A percentile compares a stretch with the other conserved stretches of the same genome.
Evolutionary conservation across 495 filamentous ascomycete genomes (phyloP).

Genomic region (Talaromyces liani): DNA sequence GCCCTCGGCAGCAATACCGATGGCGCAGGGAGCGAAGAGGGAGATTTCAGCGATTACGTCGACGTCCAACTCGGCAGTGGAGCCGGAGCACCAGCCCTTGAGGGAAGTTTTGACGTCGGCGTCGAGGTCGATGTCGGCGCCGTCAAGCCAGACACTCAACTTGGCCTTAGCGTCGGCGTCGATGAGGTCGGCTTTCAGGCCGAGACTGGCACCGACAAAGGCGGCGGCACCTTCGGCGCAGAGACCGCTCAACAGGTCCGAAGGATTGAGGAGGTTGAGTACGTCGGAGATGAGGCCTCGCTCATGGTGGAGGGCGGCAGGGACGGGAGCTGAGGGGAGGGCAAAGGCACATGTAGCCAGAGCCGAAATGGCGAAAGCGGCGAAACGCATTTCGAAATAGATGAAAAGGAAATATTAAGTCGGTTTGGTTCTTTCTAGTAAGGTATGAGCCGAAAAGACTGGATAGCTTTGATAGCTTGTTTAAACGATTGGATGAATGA

Average conservation of each 20-base stretch:
- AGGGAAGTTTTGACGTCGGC: conserved; percentile 21
- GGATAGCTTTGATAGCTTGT: background rate
- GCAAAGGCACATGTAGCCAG: conserved; percentile 14
- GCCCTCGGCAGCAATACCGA: conserved; percentile 30
- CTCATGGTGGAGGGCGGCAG: background rate
- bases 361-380: conserved; percentile 3
- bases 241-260: conserved; percentile 24
- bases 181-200: conserved; percentile 27
- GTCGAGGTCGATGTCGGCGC: conserved; percentile 22
- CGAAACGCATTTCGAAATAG: conserved; percentile 2
- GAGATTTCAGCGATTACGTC: conserved; percentile 25
- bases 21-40: conserved; percentile 30
- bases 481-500: background rate
- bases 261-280: conserved; percentile 11
- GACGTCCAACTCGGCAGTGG: conserved; percentile 17
- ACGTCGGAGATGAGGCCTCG: background rate
- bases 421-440: background rate
- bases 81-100: conserved; percentile 24
- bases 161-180: conserved; percentile 22
- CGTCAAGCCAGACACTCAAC: conserved; percentile 28
- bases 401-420: background rate
- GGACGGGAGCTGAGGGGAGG: conserved; percentile 8
- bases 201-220: conserved; percentile 31
- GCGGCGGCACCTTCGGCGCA: conserved; percentile 33
- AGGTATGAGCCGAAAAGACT: background rate